Evolutionary conservation across 2,329 filamentous ascomycete species (phyloP).

Genomic region (Ophiocordyceps camponoti-rufipedis): DNA sequence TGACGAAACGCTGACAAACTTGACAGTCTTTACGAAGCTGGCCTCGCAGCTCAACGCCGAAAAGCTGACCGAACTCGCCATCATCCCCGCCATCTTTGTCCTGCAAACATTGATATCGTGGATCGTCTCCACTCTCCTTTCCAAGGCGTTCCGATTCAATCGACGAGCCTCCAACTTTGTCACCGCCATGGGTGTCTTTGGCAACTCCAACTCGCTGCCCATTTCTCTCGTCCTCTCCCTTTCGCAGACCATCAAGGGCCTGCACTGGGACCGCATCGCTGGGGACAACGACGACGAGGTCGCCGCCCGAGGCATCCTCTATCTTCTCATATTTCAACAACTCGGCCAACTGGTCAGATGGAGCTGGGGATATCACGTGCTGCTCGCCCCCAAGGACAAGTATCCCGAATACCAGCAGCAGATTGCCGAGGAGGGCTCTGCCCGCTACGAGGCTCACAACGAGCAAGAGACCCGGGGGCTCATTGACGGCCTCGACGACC

Average conservation of each 20-base stretch:
- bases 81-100: conserved; percentile 89
- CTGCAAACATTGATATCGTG: conserved; percentile 81
- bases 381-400: conserved; percentile 68
- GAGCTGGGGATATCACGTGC: conserved; percentile 95
- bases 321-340: conserved; percentile 94
- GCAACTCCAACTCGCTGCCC: conserved; percentile 93
- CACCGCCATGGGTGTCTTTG: conserved; percentile 91
- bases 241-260: conserved; percentile 74
- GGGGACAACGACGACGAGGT: conserved; percentile 94
- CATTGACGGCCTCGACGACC: conserved; percentile 18
- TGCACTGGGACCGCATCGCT: conserved; percentile 85
- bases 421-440: conserved; percentile 38
- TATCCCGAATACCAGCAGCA: conserved; percentile 46
- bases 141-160: conserved; percentile 61
- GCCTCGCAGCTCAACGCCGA: conserved; percentile 85
- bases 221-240: conserved; percentile 92
- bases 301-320: conserved; percentile 80
- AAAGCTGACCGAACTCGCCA: conserved; percentile 73
- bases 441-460: conserved; percentile 25
- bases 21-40: conserved; percentile 89
- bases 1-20: background rate
- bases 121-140: conserved; percentile 50
- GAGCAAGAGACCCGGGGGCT: conserved; percentile 26
- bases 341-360: conserved; percentile 86
- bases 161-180: conserved; percentile 87